Evolutionary conservation across 768 basidiomycete species (phyloP), one percentile per base, ranked within the genome.

Genomic region (Mycena epipterygia): DNA sequence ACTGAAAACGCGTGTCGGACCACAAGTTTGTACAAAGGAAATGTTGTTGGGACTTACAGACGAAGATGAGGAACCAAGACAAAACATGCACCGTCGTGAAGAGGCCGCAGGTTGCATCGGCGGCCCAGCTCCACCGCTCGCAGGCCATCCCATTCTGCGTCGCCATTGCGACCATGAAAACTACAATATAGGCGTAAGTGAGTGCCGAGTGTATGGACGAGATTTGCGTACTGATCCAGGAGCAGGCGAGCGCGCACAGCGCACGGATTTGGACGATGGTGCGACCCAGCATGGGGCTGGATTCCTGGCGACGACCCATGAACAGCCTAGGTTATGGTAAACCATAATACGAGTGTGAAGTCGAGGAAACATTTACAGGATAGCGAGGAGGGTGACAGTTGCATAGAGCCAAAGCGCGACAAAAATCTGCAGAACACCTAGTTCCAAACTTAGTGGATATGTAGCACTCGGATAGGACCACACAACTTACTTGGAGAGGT

Each of bases 1-100:
- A 41, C 39, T 41, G 39, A 41, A 41, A n/a, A n/a, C n/a, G n/a
- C n/a, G 23, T 17, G 16, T 67, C 49, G 41, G 44, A 19, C 33
- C 14, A 3, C 12, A 6, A 30, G 30, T 41, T 25, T 33, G n/a
- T 8, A 19, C 11, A 19, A 12, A 35, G 51, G 32, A 14, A 4
- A 46, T 21, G 32, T 13, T 6, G 7, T 16, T 1, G 0, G 16
- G 37, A 17, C 68, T 53, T 23, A 65, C 68, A 55, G 21, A 41
- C 41, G n/a, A 64, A n/a, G 27, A 51, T 41, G 27, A 70, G 64
- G 42, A 70, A 19, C 69, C 69, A 70, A 5, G 64, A 27, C n/a
- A 70, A n/a, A 5, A 48, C 58, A n/a, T 70, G 63, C 6, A 48
- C 42, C 14, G 64, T 32, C 1, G 48, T 56, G 42, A 61, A 61